Evolutionary conservation across 371 early-diverging fungal species (phyloP).

Genomic region (Rhizopus stolonifer): DNA sequence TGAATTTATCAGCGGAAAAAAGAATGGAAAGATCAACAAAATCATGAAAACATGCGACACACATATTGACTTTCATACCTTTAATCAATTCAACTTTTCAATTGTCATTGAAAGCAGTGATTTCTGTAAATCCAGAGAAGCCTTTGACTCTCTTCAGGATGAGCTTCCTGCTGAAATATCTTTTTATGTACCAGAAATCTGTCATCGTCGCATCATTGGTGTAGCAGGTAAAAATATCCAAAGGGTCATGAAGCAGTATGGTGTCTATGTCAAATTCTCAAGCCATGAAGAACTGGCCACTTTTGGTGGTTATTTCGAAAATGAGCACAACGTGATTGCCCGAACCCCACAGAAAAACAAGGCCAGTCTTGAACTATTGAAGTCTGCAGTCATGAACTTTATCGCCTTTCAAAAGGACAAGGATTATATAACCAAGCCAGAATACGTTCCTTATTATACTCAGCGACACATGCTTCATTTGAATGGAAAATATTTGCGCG

Average conservation of each 20-base stretch:
- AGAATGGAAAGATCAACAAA: slow-evolving; percentile 93
- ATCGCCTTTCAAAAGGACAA: slow-evolving; percentile 46
- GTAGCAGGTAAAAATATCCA: slow-evolving; percentile 94
- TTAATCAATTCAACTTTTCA: slow-evolving; percentile 78
- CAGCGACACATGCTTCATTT: slow-evolving; percentile 16
- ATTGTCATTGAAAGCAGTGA: slow-evolving; percentile 66
- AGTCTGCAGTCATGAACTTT: slow-evolving; percentile 73
- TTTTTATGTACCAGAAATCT: slow-evolving; percentile 86
- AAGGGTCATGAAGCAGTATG: slow-evolving; percentile 93
- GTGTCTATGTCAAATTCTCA: slow-evolving; percentile 93
- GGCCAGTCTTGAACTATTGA: slow-evolving; percentile 63
- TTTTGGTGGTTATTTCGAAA: slow-evolving; percentile 79
- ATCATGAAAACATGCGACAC: slow-evolving; percentile 81
- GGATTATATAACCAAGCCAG: slow-evolving; percentile 16
- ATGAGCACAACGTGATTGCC: slow-evolving; percentile 83
- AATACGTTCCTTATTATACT: slow-evolving; percentile 16
- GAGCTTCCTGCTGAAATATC: slow-evolving; percentile 86
- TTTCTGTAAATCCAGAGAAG: slow-evolving; percentile 65
- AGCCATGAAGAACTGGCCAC: slow-evolving; percentile 77
- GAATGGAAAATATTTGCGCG: slow-evolving; percentile 24
- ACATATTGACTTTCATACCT: slow-evolving; percentile 57
- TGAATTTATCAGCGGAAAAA: slow-evolving; percentile 95
- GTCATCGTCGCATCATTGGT: slow-evolving; percentile 94
- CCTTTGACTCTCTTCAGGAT: slow-evolving; percentile 69
- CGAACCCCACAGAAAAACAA: slow-evolving; percentile 84